A percentile compares a stretch with the other conserved stretches of the same genome.
phyloP scores from a whole-genome alignment of 495 filamentous ascomycete genomes.

The Aspergillus haitiensis region DNA sequence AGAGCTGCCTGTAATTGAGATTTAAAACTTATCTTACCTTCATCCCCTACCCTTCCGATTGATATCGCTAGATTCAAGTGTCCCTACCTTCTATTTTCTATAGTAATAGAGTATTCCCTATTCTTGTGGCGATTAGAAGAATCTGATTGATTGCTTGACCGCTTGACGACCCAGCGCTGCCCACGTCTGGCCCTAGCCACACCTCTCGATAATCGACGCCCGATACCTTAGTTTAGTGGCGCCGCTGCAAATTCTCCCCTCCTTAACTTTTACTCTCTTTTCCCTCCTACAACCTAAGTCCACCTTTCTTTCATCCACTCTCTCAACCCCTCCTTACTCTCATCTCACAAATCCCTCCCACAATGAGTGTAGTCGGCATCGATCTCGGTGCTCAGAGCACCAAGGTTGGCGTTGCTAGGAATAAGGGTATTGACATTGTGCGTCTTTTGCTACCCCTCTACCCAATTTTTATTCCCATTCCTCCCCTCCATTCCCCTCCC shows the following conservation, averaged over 20 bases:
- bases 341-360: conserved; percentile 30
- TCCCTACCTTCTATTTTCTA: no score
- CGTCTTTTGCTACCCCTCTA: conserved; percentile 48
- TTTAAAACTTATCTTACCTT: no score
- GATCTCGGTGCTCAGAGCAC: conserved; percentile 98
- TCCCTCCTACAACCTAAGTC: conserved; percentile 18
- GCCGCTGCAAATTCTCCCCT: conserved; percentile 44
- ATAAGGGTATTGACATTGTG: conserved; percentile 99
- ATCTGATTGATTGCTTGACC: conserved; percentile 16
- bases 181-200: conserved; percentile 24
- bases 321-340: conserved; percentile 22
- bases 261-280: conserved; percentile 21
- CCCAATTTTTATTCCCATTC: conserved; percentile 2
- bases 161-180: conserved; percentile 23
- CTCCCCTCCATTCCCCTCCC: conserved; percentile 3
- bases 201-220: conserved; percentile 27
- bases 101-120: no score
- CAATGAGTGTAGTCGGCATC: conserved; percentile 80
- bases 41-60: no score
- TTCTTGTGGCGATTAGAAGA: neutral
- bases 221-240: conserved; percentile 25
- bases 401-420: conserved; percentile 94
- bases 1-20: neutral
- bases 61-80: no score
- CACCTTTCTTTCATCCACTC: conserved; percentile 30